A percentile compares a stretch with the other conserved stretches of the same genome.
phyloP scores from a whole-genome alignment of 1,284 basidiomycete genomes.

The Rugosomyces carneus region DNA sequence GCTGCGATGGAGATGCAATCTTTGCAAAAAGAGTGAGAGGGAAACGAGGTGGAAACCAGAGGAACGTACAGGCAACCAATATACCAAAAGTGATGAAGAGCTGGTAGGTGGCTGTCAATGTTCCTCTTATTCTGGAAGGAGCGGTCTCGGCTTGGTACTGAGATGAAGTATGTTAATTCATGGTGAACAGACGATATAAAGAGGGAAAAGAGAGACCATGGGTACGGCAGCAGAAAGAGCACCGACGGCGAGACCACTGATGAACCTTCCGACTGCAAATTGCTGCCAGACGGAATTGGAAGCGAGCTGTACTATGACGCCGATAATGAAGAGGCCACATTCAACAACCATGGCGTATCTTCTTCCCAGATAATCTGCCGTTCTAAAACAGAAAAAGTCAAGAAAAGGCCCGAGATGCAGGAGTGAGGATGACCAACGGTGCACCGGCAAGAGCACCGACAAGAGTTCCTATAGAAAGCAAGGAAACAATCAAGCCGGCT shows the following conservation, averaged over 20 bases:
- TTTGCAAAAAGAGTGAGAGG: conserved; percentile 15
- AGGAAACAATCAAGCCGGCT: conserved; percentile 61
- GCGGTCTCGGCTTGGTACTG: conserved; percentile 73
- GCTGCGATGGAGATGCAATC: conserved; percentile 59
- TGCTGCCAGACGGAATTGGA: conserved; percentile 51
- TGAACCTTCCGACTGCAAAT: conserved; percentile 63
- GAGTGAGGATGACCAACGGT: conserved; percentile 40
- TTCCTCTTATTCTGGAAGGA: conserved; percentile 72
- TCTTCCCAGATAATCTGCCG: conserved; percentile 64
- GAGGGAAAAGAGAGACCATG: conserved; percentile 35
- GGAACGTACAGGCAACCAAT: conserved; percentile 57
- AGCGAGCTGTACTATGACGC: conserved; percentile 62
- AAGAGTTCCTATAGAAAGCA: conserved; percentile 64
- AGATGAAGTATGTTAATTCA: too few species aligned
- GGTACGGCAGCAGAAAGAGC: conserved; percentile 74
- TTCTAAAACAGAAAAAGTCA: conserved; percentile 24
- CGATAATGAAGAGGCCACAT: conserved; percentile 60
- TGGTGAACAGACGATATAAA: not conserved
- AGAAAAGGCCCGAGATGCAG: not conserved
- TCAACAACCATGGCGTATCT: conserved; percentile 67
- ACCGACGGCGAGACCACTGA: conserved; percentile 66
- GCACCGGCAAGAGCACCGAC: conserved; percentile 57
- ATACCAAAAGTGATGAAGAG: conserved; percentile 76
- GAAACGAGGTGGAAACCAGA: too few species aligned
- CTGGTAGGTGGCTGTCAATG: conserved; percentile 67